Base-by-base conservation (phyloP, 2,329 filamentous ascomycete genomes). In the Verticillium dahliae region DNA sequence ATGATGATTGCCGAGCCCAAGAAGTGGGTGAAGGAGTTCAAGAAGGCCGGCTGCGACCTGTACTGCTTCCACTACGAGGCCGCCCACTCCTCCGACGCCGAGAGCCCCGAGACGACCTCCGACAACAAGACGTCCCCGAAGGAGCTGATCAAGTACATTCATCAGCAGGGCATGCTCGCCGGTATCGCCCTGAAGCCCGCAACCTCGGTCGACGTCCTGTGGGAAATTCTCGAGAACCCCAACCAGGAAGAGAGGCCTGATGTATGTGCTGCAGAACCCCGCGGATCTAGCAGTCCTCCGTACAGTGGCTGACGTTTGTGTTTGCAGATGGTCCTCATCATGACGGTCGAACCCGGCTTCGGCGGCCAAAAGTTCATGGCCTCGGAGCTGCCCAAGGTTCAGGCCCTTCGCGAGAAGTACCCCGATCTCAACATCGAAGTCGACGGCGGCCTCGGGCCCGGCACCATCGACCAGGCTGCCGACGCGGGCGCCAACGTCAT, bases 1-100 rank as follows among this genome's bases (percentile, higher is more conserved):
- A 98, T 99, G 95, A 99, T 99, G 95, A 96, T 99, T 73, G 88
- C 92, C 70, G 94, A 99, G 93, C 95, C 95, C 68, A 96, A 98
- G 82, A 93, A 92, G 83, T 99, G 95, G 95, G 93, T 97, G 70
- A 91, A 90, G 72, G 91, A 96, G 65, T 98, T 99, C 81, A 87
- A 95, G 75, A 88, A 90, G 60, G 95, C 92, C 63, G 95, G 95
- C 60, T 97, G 93, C 77, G 92, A 99, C 76, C 84, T 99, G n/a
- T 99, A 99, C 82, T 98, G 95, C 82, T 99, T 99, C 82, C 95
- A 99, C 82, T 98, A 98, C 78, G 95, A 99, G 79, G 95, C 95
- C 33, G 95, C 95, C 66, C 85, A 95, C 67, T 96, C 91, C 58
- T 91, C 90, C 54, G 92, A 90, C 39, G 92, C 93, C 70, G 91